Evolutionary conservation across 495 filamentous ascomycete species (phyloP), one percentile per base, ranked within the genome.

Genomic region (Ascodesmis nigricans): DNA sequence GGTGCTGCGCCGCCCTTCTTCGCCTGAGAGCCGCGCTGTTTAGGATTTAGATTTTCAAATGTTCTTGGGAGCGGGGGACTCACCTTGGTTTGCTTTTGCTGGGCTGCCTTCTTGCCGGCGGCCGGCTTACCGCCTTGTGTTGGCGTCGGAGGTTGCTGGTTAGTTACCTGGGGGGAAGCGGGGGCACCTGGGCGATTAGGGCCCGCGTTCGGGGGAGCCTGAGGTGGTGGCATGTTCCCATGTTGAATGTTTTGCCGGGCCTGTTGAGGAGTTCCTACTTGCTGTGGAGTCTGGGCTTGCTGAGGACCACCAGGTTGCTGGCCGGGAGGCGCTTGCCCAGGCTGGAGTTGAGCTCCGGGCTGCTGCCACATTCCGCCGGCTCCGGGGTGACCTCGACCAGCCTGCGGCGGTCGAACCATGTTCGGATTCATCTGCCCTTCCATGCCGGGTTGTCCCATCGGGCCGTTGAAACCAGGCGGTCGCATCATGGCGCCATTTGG

Each of bases 221-320:
- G 75, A n/a, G 87, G 84, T 9, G 83, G 84, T 28, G 78, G 80
- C 82, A 92, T 92, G 2, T 65, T 56, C 25, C 72, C 64, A 19
- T 50, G 47, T 3, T 36, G 21, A 4, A 52, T 24, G 16, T 29
- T 45, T 19, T 38, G 47, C 16, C 47, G 39, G 9, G 39, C 36
- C 53, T 80, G 76, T 49, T 79, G 75, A 2, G 79, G 75, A 7
- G 76, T 82, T 5, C 73, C 73, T 45, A 75, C 71, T 22, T 64
- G 64, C 31, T 70, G 67, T 31, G 58, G 61, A 40, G 73, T 73
- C 38, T 61, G 66, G 18, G 56, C 59, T 47, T 64, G 61, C 7
- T 72, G 77, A 5, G 62, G 68, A 5, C 60, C 15, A 20, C 58
- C 67, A 38, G 59, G 61, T 31, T 66, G 70, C 65, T 66, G 74